Base-by-base conservation (phyloP, 495 filamentous ascomycete genomes). In the Podospora tetraspora region DNA sequence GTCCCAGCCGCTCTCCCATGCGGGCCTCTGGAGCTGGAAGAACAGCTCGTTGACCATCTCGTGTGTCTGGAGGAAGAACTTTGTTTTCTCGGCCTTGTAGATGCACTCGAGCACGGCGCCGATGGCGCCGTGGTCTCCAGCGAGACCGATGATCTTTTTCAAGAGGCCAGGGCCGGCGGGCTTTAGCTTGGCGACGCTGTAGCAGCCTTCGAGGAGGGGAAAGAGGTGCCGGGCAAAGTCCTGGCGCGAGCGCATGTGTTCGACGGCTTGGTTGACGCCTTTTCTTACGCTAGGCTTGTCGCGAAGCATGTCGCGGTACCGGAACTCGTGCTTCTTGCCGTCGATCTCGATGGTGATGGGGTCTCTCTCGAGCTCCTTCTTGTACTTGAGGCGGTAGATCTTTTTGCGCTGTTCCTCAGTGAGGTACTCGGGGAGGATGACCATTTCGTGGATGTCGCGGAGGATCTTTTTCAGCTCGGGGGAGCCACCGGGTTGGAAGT, bases 361-460 rank as follows among this genome's bases (percentile, higher is more conserved):
- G 67, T 92, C 85, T 3, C 82, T 72, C 19, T 80, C 70, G 58
- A 93, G 83, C 62, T 76, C 71, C 60, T 81, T 76, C 69, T 83
- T 77, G 73, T 88, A 81, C 59, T 79, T 83, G 32, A 73, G 57
- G 27, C 79, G 79, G 80, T 82, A 86, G 65, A 91, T 79, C 60
- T 84, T 82, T 61, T 81, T 82, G 70, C 80, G 81, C 71, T 91
- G 88, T 2, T 78, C 79, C 13, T 68, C 62, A n/a, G 79, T 72
- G 3, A 94, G 85, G 71, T 87, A 86, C 9, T 78, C 71, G 1
- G 90, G 89, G 16, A 92, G 82, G 76, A 94, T 87, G 73, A 90
- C 78, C 60, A 88, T 82, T 67, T 84, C 72, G 67, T 88, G 87
- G 77, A 90, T 84, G n/a, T 72, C 79, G 65, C 75, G 67, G 67